These are phyloP conservation scores for Populus hybrid DNA, from an alignment of 441 rosid species.

Conservation along the genomic window DNA sequence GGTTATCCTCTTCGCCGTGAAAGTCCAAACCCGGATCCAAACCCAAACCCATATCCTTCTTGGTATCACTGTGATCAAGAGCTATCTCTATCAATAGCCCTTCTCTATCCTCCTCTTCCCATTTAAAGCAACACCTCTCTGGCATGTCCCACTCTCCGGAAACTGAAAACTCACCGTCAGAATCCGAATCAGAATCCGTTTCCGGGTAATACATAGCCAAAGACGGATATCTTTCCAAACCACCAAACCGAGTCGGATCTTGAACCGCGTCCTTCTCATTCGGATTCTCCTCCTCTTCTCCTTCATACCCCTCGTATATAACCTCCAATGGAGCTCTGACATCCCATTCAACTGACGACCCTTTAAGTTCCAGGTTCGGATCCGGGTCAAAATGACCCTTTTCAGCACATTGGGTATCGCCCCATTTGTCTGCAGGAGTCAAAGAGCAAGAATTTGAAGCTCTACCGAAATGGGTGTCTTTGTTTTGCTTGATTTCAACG, in stretches of 20 bases:
- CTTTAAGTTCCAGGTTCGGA: constrained; percentile 13
- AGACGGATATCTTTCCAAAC: constrained; percentile 36
- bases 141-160: constrained; percentile 32
- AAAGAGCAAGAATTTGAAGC: neutral
- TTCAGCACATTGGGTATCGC: neutral
- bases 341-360: constrained; percentile 59
- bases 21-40: constrained; percentile 33
- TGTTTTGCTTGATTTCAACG: neutral
- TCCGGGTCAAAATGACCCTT: constrained; percentile 9
- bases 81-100: constrained; percentile 63
- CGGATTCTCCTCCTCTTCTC: constrained; percentile 33
- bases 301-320: constrained; percentile 59
- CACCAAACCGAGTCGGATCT: constrained; percentile 2
- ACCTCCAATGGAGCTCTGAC: constrained; percentile 68
- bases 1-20: constrained; percentile 61
- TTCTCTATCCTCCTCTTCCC: constrained; percentile 50
- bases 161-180: constrained; percentile 35
- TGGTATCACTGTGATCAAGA: constrained; percentile 21
- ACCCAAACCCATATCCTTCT: constrained; percentile 4
- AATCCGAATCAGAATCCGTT: constrained; percentile 53
- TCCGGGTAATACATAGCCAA: constrained; percentile 54
- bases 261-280: constrained; percentile 14
- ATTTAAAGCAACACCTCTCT: constrained; percentile 29
- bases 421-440: constrained; percentile 17
- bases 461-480: neutral